Base-by-base conservation (phyloP, 2,329 filamentous ascomycete genomes). In the Arthrobotrys pseudoclavata region DNA sequence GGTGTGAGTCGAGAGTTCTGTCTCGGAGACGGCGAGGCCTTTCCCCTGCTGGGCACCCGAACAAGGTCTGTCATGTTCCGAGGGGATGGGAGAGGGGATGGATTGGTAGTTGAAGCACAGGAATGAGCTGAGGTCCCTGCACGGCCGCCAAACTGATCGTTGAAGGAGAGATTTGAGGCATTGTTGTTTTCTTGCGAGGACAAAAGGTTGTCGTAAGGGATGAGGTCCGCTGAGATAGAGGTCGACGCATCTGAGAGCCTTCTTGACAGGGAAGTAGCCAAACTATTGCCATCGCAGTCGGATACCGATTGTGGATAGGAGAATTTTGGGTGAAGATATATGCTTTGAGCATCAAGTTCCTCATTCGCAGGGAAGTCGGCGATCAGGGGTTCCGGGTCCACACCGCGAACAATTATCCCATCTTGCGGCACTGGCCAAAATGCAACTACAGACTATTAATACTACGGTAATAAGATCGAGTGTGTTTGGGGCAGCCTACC, bases 1-100 rank as follows among this genome's bases (percentile, higher is more conserved):
- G 91, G 91, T 18, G 89, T 90, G 47, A 91, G 88, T 78, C 91
- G 88, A 52, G 91, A 77, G 34, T 78, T 66, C 20, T 79, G 74
- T 20, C 79, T 87, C 22, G 91, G 91, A 34, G 91, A 92, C 42
- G 91, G 91, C 53, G 91, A 92, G 12, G 90, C 90, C 47, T 91
- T 88, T 22, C 91, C 90, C 64, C 91, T 88, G 83, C 90, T 92
- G 79, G 74, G 74, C 10, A 77, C 74, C 24, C 74, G 60, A 31
- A 71, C 74, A 24, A 77, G 74, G 10, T 6, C 89, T 89, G 79
- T 84, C 86, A 83, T 89, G 88, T 42, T 89, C 89, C 79, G 92
- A 90, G 6, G 90, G 91, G 70, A 90, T 83, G 22, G 88, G 86
- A 24, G 90, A 85, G 15, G 91, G 90, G 81, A 91, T 89, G 79